Conservation (phyloP, 768 basidiomycete species). For the Trametes cinnabarina region DNA sequence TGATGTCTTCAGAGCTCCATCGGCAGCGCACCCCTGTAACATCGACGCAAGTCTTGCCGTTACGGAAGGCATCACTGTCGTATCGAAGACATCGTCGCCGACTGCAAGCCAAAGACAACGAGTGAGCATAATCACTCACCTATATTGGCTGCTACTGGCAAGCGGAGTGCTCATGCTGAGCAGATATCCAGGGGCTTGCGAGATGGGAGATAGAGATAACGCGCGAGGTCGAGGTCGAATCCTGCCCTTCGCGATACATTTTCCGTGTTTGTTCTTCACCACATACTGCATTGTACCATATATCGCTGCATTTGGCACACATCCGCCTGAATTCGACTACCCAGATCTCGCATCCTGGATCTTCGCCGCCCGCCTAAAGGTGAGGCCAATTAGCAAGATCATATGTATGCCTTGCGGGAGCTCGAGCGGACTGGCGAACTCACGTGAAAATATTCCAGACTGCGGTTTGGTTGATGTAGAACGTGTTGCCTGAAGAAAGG, state of each 20-base stretch:
- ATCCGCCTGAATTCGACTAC: slow-evolving; percentile 7
- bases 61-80: slow-evolving; percentile 21
- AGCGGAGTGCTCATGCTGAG: no score
- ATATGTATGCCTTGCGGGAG: not conserved
- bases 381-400: slow-evolving; percentile 3
- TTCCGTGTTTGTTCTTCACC: not conserved
- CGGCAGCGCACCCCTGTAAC: not conserved
- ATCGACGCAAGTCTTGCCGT: not conserved
- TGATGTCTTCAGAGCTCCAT: slow-evolving; percentile 22
- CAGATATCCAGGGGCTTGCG: not conserved
- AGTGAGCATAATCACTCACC: not conserved
- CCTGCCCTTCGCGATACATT: not conserved
- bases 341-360: slow-evolving; percentile 20
- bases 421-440: slow-evolving; percentile 11
- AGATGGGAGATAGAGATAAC: not conserved
- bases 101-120: not conserved
- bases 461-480: slow-evolving; percentile 51
- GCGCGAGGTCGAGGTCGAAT: not conserved
- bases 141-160: not conserved
- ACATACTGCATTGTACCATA: slow-evolving; percentile 9
- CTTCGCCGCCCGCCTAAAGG: slow-evolving; percentile 24
- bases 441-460: slow-evolving; percentile 55
- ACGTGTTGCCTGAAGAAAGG: slow-evolving; percentile 41
- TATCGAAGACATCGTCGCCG: not conserved
- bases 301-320: not conserved